Percentiles rank a stretch among this genome's conserved stretches.
These are phyloP conservation scores for Eragrostis nindensis DNA, from an alignment of 176 grass and related monocot species.

Conservation along the genomic window DNA sequence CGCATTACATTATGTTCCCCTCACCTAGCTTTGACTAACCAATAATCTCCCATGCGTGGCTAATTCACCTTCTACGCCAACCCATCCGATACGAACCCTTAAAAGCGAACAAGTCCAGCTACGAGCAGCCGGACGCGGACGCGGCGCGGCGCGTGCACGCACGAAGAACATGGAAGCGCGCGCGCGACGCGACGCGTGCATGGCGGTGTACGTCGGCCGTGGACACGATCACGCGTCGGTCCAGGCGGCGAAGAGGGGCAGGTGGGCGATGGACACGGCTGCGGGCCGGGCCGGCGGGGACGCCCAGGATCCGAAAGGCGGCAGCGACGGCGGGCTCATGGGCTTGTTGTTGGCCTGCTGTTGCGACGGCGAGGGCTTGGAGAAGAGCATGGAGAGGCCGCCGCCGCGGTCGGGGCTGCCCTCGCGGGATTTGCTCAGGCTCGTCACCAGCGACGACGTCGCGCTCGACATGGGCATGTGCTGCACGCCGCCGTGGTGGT, in stretches of 20 bases:
- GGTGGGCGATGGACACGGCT: slow-evolving; percentile 83
- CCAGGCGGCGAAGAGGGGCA: slow-evolving; percentile 92
- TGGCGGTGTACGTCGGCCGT: not conserved
- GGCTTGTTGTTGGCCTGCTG: slow-evolving; percentile 30
- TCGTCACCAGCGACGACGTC: slow-evolving; percentile 55
- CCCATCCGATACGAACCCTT: slow-evolving; percentile 21
- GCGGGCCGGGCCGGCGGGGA: slow-evolving; percentile 42
- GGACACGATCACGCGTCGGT: slow-evolving; percentile 60
- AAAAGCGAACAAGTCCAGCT: not conserved
- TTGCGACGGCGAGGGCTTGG: slow-evolving; percentile 41
- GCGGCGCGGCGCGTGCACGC: not conserved
- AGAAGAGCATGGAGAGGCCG: slow-evolving; percentile 80
- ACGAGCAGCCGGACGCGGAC: not conserved
- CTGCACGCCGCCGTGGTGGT: too few species aligned
- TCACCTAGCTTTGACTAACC: slow-evolving; percentile 11
- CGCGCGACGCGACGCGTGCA: not conserved
- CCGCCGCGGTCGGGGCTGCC: slow-evolving; percentile 66
- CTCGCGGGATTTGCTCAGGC: slow-evolving; percentile 73
- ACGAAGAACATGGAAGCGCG: not conserved
- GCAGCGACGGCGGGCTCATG: slow-evolving; percentile 33
- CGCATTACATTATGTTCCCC: not conserved
- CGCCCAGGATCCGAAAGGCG: slow-evolving; percentile 66
- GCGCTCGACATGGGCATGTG: slow-evolving; percentile 48
- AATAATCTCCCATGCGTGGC: not conserved
- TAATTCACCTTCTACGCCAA: too few species aligned